Conservation (phyloP, 2,329 filamentous ascomycete genomes). For the Didymella lethalis region DNA sequence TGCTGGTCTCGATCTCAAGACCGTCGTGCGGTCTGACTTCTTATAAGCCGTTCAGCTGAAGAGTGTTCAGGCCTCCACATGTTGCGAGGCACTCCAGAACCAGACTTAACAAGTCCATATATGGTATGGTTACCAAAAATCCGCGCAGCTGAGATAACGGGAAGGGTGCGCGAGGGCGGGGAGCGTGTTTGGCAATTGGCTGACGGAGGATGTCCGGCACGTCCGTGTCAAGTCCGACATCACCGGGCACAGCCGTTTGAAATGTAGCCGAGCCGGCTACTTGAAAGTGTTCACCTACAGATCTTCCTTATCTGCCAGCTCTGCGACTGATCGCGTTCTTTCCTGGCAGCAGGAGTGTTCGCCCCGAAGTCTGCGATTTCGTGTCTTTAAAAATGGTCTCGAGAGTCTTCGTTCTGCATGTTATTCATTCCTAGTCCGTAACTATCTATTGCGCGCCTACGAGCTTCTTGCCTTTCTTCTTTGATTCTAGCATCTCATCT, state of each 20-base stretch:
- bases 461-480: slow-evolving; percentile 11
- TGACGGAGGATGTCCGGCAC: not conserved
- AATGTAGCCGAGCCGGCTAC: too few species aligned
- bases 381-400: too few species aligned
- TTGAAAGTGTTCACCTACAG: too few species aligned
- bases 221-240: not conserved
- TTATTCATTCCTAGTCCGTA: too few species aligned
- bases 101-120: not conserved
- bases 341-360: too few species aligned
- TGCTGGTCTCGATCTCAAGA: not conserved
- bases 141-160: not conserved
- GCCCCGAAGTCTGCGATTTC: too few species aligned
- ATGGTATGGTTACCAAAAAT: not conserved
- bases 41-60: not conserved
- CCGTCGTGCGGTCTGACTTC: not conserved
- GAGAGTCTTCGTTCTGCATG: too few species aligned
- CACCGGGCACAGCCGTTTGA: too few species aligned
- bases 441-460: slow-evolving; percentile 7
- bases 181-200: not conserved
- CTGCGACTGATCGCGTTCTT: too few species aligned
- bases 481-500: slow-evolving; percentile 12
- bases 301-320: too few species aligned
- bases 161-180: not conserved
- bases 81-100: too few species aligned
- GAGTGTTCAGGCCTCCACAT: not conserved